Percentiles rank a stretch among this genome's conserved stretches.
These are phyloP conservation scores for Pilaira anomala DNA, from an alignment of 192 early-diverging fungal genomes.

Conservation along the genomic window DNA sequence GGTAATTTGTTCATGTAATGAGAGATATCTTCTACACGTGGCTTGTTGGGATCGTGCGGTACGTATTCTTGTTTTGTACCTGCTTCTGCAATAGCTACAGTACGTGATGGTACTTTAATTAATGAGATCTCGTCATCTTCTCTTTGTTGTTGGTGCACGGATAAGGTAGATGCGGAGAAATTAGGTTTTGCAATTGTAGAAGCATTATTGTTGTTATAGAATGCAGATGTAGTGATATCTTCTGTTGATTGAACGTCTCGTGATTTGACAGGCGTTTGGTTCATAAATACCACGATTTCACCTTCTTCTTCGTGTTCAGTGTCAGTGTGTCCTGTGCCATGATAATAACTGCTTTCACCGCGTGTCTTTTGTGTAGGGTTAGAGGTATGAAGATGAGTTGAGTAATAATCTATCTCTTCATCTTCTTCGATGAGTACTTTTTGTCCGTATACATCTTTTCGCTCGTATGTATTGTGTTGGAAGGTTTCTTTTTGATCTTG, in stretches of 20 bases:
- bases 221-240: no score
- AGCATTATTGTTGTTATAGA: background rate
- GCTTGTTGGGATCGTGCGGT: background rate
- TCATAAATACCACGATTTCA: slow-evolving; percentile 16
- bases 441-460: background rate
- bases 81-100: background rate
- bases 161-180: background rate
- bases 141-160: no score
- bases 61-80: background rate
- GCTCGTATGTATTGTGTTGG: no score
- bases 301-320: slow-evolving; percentile 3
- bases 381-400: slow-evolving; percentile 1
- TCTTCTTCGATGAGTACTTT: background rate
- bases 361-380: background rate
- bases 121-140: no score
- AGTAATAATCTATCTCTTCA: slow-evolving; percentile 12
- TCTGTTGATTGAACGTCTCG: background rate
- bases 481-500: no score
- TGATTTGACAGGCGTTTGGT: background rate
- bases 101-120: background rate
- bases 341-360: background rate
- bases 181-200: background rate
- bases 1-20: slow-evolving; percentile 11
- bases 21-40: slow-evolving; percentile 11
- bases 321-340: background rate